Percentiles rank a stretch among this genome's conserved stretches.
phyloP scores from a whole-genome alignment of 768 basidiomycete species.

The Rhodosporidiobolus sp. region DNA sequence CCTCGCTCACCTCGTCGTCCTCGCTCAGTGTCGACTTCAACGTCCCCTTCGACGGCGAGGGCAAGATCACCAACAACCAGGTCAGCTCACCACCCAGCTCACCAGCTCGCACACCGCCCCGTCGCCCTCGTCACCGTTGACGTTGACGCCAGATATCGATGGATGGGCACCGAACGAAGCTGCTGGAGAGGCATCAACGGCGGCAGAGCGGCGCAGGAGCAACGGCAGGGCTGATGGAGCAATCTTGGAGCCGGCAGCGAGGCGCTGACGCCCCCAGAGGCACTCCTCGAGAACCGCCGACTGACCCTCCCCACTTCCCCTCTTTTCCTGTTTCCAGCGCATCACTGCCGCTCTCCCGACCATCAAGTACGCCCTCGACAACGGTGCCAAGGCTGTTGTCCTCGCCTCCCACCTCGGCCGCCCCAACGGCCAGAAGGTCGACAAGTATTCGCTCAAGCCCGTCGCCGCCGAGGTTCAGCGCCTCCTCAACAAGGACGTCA shows the following conservation, averaged over 20 bases:
- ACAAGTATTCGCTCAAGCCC: conserved; percentile 86
- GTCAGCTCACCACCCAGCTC: too few relatives aligned
- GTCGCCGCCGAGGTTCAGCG: conserved; percentile 75
- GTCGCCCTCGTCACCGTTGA: too few relatives aligned
- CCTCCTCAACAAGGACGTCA: conserved; percentile 65
- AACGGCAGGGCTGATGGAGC: too few relatives aligned
- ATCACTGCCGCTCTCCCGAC: conserved; percentile 96
- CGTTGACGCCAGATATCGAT: conserved; percentile 1
- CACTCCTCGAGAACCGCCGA: not conserved
- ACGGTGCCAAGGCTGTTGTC: conserved; percentile 77
- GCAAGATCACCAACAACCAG: conserved; percentile 91
- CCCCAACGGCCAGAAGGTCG: conserved; percentile 83
- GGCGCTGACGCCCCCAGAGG: too few relatives aligned
- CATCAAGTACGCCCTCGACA: conserved; percentile 83
- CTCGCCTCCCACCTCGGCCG: conserved; percentile 98
- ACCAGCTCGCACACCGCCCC: too few relatives aligned
- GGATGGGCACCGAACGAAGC: not conserved
- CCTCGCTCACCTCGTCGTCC: not conserved
- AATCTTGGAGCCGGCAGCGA: too few relatives aligned
- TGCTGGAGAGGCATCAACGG: not conserved
- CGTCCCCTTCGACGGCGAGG: conserved; percentile 79
- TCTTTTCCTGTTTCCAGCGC: conserved; percentile 62
- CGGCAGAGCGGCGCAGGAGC: too few relatives aligned
- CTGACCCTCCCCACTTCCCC: not conserved
- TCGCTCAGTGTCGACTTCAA: conserved; percentile 74